Percentiles rank a stretch among this genome's conserved stretches.
phyloP scores from a whole-genome alignment of 2,329 filamentous ascomycete genomes.

The Mariannaea sp. region DNA sequence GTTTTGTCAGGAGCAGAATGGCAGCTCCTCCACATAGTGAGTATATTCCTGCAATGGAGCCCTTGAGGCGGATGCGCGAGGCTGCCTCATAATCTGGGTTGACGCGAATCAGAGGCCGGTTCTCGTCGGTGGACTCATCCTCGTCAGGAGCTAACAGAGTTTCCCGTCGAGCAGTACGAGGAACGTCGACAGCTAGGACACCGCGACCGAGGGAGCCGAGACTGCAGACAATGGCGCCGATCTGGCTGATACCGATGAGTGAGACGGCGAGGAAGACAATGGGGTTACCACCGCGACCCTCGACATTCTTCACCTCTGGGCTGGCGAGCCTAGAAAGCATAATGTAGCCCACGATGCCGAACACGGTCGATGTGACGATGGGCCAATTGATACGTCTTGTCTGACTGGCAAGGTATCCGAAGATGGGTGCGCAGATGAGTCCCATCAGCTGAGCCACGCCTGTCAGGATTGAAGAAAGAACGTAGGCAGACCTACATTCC shows the following conservation, averaged over 20 bases:
- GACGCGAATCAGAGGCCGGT: slow-evolving; percentile 45
- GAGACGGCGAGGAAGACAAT: slow-evolving; percentile 77
- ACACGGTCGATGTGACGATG: slow-evolving; percentile 69
- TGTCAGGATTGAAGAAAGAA: slow-evolving; percentile 83
- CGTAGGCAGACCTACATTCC: slow-evolving; percentile 84
- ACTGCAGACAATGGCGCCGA: slow-evolving; percentile 94
- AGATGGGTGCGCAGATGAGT: slow-evolving; percentile 81
- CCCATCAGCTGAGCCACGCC: slow-evolving; percentile 88
- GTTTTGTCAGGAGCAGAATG: slow-evolving; percentile 88
- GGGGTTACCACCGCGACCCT: slow-evolving; percentile 69
- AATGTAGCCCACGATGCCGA: slow-evolving; percentile 79
- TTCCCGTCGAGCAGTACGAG: slow-evolving; percentile 30
- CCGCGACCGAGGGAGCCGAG: slow-evolving; percentile 85
- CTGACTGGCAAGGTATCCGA: slow-evolving; percentile 81
- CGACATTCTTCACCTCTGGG: slow-evolving; percentile 70
- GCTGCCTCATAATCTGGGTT: slow-evolving; percentile 41
- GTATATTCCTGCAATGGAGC: slow-evolving; percentile 93
- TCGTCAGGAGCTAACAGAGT: slow-evolving; percentile 43
- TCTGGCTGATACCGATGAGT: slow-evolving; percentile 88
- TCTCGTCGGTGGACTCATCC: slow-evolving; percentile 48
- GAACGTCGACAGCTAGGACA: slow-evolving; percentile 63
- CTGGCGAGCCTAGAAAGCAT: slow-evolving; percentile 76
- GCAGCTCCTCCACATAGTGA: slow-evolving; percentile 88
- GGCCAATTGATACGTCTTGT: slow-evolving; percentile 72
- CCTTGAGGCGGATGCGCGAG: slow-evolving; percentile 72